phyloP scores from a whole-genome alignment of 495 filamentous ascomycete species.

The Podospora tetraspora region DNA sequence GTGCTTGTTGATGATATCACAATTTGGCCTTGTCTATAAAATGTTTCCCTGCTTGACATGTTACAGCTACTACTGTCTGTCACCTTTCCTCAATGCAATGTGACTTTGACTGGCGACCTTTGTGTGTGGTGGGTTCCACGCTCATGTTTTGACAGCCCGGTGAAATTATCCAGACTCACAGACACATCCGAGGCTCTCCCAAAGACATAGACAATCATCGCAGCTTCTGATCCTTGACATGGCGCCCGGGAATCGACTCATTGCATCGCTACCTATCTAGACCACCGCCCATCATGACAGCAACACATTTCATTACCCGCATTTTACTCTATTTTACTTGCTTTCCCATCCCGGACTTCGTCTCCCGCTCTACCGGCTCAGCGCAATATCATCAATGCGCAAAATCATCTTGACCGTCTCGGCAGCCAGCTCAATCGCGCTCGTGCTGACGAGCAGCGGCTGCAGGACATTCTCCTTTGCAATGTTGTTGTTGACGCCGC shows the following conservation, averaged over 20 bases:
- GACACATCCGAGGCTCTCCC: not conserved
- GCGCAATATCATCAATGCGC: slow-evolving; percentile 90
- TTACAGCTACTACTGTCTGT: not conserved
- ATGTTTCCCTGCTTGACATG: not conserved
- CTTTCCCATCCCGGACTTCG: not conserved
- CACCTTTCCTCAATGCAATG: not conserved
- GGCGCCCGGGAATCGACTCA: not conserved
- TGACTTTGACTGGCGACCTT: no score
- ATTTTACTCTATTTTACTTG: slow-evolving; percentile 7
- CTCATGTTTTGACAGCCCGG: not conserved
- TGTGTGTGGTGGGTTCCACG: no score
- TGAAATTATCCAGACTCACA: not conserved
- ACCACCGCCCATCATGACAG: not conserved
- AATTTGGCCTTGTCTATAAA: no score
- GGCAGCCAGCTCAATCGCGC: slow-evolving; percentile 90
- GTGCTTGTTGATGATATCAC: not conserved
- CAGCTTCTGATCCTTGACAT: not conserved
- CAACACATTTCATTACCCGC: slow-evolving; percentile 1
- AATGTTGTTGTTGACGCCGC: slow-evolving; percentile 91
- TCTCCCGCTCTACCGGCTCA: slow-evolving; percentile 33
- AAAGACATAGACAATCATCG: not conserved
- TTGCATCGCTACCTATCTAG: not conserved
- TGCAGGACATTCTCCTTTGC: slow-evolving; percentile 97
- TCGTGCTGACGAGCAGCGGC: slow-evolving; percentile 91
- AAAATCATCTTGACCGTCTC: slow-evolving; percentile 99